Evolutionary conservation across 768 basidiomycete genomes (phyloP).

Genomic region (Saitozyma podzolica): DNA sequence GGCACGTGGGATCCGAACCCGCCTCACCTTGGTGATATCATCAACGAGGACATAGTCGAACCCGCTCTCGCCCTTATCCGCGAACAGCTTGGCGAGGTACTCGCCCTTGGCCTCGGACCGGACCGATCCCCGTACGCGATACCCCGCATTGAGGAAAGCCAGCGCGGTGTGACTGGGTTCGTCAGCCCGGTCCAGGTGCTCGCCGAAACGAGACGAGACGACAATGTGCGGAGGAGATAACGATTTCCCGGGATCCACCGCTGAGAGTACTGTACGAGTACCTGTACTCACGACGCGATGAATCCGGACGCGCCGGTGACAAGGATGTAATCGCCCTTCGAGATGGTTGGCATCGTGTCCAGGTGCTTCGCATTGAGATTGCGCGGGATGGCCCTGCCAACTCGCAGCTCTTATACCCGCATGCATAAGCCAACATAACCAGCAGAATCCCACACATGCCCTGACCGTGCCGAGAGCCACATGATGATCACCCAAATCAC

Average conservation of each 20-base stretch:
- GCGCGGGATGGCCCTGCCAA: no score
- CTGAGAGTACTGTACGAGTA: no score
- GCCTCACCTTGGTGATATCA: slow-evolving; percentile 63
- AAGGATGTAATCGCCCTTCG: slow-evolving; percentile 26
- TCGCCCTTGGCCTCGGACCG: slow-evolving; percentile 64
- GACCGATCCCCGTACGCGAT: slow-evolving; percentile 60
- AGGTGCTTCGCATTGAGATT: no score
- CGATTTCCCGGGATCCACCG: no score
- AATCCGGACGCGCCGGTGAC: slow-evolving; percentile 45
- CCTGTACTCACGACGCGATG: slow-evolving; percentile 22
- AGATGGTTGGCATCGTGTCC: slow-evolving; percentile 24
- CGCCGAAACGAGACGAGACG: not conserved
- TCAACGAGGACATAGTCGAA: slow-evolving; percentile 70
- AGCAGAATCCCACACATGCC: no score
- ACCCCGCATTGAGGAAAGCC: no score
- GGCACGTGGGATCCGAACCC: not conserved
- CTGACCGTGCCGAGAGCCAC: no score
- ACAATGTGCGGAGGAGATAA: not conserved
- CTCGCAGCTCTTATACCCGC: no score
- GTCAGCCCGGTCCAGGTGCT: no score
- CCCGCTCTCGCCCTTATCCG: not conserved
- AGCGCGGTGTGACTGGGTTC: no score
- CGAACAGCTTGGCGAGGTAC: slow-evolving; percentile 60
- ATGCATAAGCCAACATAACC: no score
- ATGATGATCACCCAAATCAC: no score